Evolutionary conservation across 2,329 filamentous ascomycete genomes (phyloP).

Genomic region (Endocalyx cinctus): DNA sequence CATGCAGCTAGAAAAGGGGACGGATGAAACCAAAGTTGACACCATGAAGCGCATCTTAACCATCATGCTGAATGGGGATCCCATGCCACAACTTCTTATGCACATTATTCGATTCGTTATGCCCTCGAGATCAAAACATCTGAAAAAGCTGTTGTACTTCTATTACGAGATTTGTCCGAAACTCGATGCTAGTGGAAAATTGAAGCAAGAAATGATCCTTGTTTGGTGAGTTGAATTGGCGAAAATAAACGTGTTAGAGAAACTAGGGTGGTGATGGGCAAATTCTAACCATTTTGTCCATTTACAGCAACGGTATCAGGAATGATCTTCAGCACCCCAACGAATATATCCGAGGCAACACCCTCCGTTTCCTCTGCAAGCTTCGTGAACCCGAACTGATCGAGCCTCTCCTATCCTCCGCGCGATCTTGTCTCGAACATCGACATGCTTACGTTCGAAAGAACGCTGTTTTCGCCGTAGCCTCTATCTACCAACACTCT

Average conservation of each 20-base stretch:
- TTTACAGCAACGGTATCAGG: constrained; percentile 83
- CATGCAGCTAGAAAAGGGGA: constrained; percentile 89
- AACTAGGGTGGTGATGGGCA: too few species aligned
- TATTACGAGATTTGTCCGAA: constrained; percentile 99
- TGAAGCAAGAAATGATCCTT: constrained; percentile 99
- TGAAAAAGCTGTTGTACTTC: constrained; percentile 98
- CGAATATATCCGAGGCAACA: constrained; percentile 97
- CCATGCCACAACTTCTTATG: constrained; percentile 94
- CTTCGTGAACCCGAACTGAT: constrained; percentile 92
- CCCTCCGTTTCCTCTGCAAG: constrained; percentile 96
- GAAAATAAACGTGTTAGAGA: too few species aligned
- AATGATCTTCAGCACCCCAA: constrained; percentile 97
- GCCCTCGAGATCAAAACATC: constrained; percentile 91
- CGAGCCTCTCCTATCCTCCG: constrained; percentile 89
- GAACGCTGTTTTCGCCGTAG: constrained; percentile 92
- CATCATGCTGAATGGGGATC: constrained; percentile 96
- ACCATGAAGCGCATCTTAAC: constrained; percentile 96
- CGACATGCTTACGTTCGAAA: constrained; percentile 97
- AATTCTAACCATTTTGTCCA: too few species aligned
- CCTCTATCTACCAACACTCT: constrained; percentile 87
- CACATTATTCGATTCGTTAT: constrained; percentile 99
- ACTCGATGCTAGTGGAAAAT: constrained; percentile 83
- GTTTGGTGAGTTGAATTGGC: constrained; percentile 66
- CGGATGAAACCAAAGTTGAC: constrained; percentile 86
- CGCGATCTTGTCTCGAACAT: constrained; percentile 88